Evolutionary conservation across 345 rosid genomes (phyloP).

Genomic region (Pseudoturritis turrita): DNA sequence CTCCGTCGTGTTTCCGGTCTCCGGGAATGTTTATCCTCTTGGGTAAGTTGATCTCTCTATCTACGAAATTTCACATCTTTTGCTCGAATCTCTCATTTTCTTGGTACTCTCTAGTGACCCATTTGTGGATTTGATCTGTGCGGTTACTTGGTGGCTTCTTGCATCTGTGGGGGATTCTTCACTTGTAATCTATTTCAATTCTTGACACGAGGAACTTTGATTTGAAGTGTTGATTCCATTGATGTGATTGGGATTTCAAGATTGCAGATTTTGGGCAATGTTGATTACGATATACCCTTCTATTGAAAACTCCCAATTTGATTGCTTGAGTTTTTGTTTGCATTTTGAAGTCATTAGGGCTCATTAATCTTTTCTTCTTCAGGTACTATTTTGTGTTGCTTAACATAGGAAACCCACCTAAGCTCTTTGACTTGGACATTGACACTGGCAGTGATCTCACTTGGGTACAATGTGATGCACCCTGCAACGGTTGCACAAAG

Average conservation of each 20-base stretch:
- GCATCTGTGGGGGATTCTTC: neutral
- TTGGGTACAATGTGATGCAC: slow-evolving; percentile 98
- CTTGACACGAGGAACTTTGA: neutral
- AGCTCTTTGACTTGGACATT: slow-evolving; percentile 74
- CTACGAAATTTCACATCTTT: slow-evolving; percentile 5
- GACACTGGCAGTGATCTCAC: slow-evolving; percentile 97
- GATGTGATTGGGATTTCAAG: neutral
- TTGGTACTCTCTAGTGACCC: neutral
- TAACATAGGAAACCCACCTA: slow-evolving; percentile 70
- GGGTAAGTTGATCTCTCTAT: slow-evolving; percentile 44
- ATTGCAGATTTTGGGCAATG: neutral
- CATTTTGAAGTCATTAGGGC: neutral
- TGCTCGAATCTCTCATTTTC: neutral
- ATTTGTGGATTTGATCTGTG: neutral
- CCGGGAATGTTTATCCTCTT: slow-evolving; percentile 87
- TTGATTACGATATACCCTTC: neutral
- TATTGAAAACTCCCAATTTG: neutral
- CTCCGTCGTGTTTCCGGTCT: slow-evolving; percentile 56
- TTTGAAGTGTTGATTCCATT: neutral
- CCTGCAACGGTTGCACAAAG: slow-evolving; percentile 79
- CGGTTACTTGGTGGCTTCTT: neutral
- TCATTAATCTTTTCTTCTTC: neutral
- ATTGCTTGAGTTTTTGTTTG: slow-evolving; percentile 4
- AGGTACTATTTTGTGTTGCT: slow-evolving; percentile 73
- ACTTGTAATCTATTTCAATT: neutral